Conservation (phyloP, 2,329 filamentous ascomycete genomes). For the Penicillium sp. region DNA sequence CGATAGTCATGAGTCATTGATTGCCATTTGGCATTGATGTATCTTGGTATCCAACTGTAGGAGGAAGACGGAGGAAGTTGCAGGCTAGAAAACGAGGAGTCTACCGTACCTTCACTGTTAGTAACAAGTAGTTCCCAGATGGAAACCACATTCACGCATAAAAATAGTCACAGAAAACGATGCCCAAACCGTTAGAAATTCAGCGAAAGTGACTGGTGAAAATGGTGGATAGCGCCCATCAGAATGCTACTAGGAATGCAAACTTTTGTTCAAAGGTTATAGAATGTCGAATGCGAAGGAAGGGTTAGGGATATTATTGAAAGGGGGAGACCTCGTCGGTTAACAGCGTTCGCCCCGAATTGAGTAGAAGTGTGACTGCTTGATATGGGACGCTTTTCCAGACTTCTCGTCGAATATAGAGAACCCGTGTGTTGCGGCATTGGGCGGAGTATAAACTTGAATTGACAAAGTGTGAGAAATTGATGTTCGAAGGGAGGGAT, state of each 20-base stretch:
- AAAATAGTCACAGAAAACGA: neutral
- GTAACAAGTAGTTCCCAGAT: neutral
- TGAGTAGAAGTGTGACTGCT: conserved; percentile 76
- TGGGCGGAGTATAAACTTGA: conserved; percentile 83
- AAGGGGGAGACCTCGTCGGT: neutral
- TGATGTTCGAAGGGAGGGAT: neutral
- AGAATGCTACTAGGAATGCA: neutral
- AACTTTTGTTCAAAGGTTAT: neutral
- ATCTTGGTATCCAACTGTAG: conserved; percentile 2
- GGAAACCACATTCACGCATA: neutral
- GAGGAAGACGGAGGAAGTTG: neutral
- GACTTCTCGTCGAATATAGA: conserved; percentile 80
- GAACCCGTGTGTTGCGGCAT: conserved; percentile 82
- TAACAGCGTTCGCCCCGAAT: conserved; percentile 47
- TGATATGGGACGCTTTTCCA: conserved; percentile 73
- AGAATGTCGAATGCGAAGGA: neutral
- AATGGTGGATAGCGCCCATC: neutral
- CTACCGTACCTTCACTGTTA: neutral
- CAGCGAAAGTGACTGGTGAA: neutral
- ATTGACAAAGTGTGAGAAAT: neutral
- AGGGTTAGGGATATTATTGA: neutral
- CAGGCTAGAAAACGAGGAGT: neutral
- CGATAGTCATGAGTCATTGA: neutral
- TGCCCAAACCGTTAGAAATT: neutral
- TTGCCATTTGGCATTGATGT: conserved; percentile 4